Conservation (phyloP, 2,329 filamentous ascomycete genomes). For the Fusarium agapanthi region DNA sequence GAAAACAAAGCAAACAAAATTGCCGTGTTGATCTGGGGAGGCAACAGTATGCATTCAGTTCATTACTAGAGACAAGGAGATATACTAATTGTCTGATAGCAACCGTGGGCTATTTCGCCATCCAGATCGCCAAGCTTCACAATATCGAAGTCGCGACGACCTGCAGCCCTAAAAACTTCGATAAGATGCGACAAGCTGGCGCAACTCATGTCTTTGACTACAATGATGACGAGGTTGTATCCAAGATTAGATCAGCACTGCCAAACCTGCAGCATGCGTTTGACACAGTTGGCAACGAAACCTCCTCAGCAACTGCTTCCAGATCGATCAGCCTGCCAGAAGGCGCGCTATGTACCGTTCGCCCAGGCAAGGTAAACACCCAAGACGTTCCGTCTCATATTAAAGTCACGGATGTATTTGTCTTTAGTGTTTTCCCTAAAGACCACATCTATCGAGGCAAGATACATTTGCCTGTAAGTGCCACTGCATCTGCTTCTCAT, state of each 20-base stretch:
- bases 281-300: constrained; percentile 52
- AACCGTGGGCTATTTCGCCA: constrained; percentile 29
- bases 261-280: constrained; percentile 49
- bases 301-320: constrained; percentile 46
- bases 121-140: constrained; percentile 46
- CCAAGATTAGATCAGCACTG: constrained; percentile 44
- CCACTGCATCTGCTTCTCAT: accelerated
- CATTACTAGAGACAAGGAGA: accelerated
- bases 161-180: constrained; percentile 45
- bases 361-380: constrained; percentile 52
- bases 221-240: constrained; percentile 45
- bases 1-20: neutral
- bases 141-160: constrained; percentile 47
- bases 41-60: constrained; percentile 42
- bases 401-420: constrained; percentile 53
- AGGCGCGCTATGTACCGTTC: constrained; percentile 51
- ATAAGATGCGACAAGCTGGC: constrained; percentile 43
- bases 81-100: neutral
- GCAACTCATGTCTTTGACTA: constrained; percentile 53
- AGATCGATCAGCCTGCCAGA: constrained; percentile 29
- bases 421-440: constrained; percentile 54
- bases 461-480: constrained; percentile 51
- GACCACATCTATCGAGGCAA: constrained; percentile 47
- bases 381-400: constrained; percentile 44
- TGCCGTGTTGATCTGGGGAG: constrained; percentile 52